phyloP scores from a whole-genome alignment of 345 rosid species.

The Populus euphratica region DNA sequence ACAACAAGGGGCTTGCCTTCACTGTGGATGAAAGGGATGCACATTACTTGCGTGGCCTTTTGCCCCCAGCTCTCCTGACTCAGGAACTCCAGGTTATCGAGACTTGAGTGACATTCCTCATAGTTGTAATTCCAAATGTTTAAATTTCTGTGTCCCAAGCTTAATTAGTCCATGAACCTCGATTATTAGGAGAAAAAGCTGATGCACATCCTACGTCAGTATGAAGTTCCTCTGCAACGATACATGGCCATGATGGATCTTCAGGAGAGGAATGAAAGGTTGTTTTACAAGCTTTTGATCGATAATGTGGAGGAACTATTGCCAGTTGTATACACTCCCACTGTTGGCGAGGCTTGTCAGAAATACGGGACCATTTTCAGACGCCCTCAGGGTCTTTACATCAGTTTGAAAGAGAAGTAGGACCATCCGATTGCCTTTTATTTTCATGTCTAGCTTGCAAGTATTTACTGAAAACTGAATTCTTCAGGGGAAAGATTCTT shows the following conservation, averaged over 20 bases:
- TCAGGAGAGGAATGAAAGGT: constrained; percentile 92
- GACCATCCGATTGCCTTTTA: constrained; percentile 6
- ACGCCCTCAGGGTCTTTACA: constrained; percentile 91
- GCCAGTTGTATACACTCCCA: constrained; percentile 92
- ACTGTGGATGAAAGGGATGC: constrained; percentile 83
- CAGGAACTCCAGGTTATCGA: constrained; percentile 77
- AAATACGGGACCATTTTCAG: constrained; percentile 91
- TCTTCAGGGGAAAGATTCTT: constrained; percentile 77
- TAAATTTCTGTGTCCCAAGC: constrained; percentile 1
- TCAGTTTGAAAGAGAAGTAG: constrained; percentile 93
- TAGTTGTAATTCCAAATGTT: background rate
- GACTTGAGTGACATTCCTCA: background rate
- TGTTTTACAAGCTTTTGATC: constrained; percentile 87
- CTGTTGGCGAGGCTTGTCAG: constrained; percentile 98
- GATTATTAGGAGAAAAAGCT: constrained; percentile 56
- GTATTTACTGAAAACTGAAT: constrained; percentile 12
- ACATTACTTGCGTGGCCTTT: constrained; percentile 86
- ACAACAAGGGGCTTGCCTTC: constrained; percentile 92
- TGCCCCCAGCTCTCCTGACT: constrained; percentile 64
- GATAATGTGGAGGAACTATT: constrained; percentile 91
- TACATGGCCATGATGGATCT: constrained; percentile 96
- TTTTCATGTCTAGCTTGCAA: constrained; percentile 4
- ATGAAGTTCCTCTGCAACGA: constrained; percentile 77
- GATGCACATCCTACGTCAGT: constrained; percentile 79
- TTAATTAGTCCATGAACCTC: background rate